Percentiles rank a stretch among this genome's conserved stretches.
Evolutionary conservation across 2,329 filamentous ascomycete species (phyloP).

Genomic region (Penicillium polonicum): DNA sequence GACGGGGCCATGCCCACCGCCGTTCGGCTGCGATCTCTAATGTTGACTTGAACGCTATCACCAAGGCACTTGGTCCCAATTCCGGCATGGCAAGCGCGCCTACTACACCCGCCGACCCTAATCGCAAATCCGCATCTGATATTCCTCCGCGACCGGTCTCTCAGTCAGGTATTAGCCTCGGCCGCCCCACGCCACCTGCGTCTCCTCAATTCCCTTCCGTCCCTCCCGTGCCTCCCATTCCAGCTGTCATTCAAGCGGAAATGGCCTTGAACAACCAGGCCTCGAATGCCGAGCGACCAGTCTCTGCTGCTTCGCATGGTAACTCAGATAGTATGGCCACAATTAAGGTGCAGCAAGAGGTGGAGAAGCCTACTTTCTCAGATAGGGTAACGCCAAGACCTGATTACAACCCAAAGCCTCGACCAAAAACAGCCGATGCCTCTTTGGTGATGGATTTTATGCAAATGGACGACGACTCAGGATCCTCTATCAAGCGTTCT

Average conservation of each 20-base stretch:
- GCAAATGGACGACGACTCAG: slow-evolving; percentile 16
- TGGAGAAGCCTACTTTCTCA: slow-evolving; percentile 31
- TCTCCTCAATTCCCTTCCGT: slow-evolving; percentile 30
- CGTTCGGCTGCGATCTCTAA: slow-evolving; percentile 79
- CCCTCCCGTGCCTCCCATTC: slow-evolving; percentile 17
- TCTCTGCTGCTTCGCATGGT: slow-evolving; percentile 82
- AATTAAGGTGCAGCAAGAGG: slow-evolving; percentile 63
- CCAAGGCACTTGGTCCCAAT: slow-evolving; percentile 44
- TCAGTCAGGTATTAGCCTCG: slow-evolving; percentile 33
- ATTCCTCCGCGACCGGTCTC: slow-evolving; percentile 35
- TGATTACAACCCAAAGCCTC: slow-evolving; percentile 29
- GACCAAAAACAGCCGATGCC: slow-evolving; percentile 48
- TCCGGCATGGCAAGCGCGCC: slow-evolving; percentile 61
- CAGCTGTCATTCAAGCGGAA: slow-evolving; percentile 18
- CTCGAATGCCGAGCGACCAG: slow-evolving; percentile 67
- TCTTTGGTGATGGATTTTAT: slow-evolving; percentile 34
- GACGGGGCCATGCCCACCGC: slow-evolving; percentile 74
- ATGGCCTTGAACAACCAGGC: slow-evolving; percentile 15
- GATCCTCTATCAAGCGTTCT: slow-evolving; percentile 38
- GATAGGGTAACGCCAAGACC: slow-evolving; percentile 45
- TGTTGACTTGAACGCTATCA: slow-evolving; percentile 67
- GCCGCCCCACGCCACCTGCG: slow-evolving; percentile 33
- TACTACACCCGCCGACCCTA: slow-evolving; percentile 46
- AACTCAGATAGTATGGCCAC: slow-evolving; percentile 73
- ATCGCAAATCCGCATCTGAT: slow-evolving; percentile 29